These are phyloP conservation scores for Zygotorulaspora mrakii DNA, from an alignment of 1,139 yeast species.

Conservation along the genomic window DNA sequence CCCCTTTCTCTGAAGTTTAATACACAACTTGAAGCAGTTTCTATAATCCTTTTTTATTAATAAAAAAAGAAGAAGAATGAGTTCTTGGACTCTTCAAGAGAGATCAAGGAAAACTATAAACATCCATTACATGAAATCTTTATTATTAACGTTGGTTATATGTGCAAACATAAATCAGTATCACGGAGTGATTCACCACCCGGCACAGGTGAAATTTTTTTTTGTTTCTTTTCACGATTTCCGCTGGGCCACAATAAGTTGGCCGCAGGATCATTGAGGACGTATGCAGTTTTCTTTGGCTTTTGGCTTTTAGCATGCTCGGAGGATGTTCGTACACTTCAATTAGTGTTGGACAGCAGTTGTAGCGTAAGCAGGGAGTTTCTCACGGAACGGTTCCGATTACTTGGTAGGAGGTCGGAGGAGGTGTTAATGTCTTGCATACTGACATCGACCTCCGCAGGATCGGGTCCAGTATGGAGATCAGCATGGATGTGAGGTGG, in stretches of 20 bases:
- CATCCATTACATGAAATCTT: too few species aligned
- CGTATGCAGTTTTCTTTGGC: neutral
- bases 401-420: conserved; percentile 5
- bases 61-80: conserved; percentile 16
- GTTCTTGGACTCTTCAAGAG: conserved; percentile 10
- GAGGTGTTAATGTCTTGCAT: conserved; percentile 22
- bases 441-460: conserved; percentile 24
- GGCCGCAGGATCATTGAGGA: conserved; percentile 2
- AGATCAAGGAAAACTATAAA: neutral
- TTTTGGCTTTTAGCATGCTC: neutral
- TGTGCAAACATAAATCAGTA: conserved; percentile 2
- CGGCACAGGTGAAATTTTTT: conserved; percentile 13
- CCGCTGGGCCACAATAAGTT: conserved; percentile 3
- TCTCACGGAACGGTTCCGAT: conserved; percentile 4
- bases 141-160: conserved; percentile 2
- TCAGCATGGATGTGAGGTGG: too few species aligned
- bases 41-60: conserved; percentile 13
- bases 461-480: conserved; percentile 12
- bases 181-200: conserved; percentile 2
- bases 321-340: neutral
- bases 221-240: conserved; percentile 6
- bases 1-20: conserved; percentile 11
- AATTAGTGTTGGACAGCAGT: conserved; percentile 8
- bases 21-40: conserved; percentile 18
- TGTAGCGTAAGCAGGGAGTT: conserved; percentile 14